Evolutionary conservation across 2,329 filamentous ascomycete genomes (phyloP).

Genomic region (Stagonosporopsis cucurbitacearum): DNA sequence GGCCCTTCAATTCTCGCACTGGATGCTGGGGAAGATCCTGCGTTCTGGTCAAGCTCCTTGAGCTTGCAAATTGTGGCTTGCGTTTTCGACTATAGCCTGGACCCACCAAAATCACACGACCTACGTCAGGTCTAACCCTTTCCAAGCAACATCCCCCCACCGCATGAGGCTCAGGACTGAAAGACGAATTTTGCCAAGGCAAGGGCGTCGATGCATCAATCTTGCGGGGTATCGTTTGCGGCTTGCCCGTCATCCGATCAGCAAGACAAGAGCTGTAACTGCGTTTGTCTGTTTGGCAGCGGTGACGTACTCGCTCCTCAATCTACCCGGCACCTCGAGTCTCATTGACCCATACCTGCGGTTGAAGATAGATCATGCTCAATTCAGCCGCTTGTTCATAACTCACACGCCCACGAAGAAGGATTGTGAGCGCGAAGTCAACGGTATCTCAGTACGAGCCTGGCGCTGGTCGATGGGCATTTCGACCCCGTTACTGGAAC

Average conservation of each 20-base stretch:
- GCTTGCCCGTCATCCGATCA: not conserved
- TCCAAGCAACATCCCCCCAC: not conserved
- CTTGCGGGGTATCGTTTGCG: not conserved
- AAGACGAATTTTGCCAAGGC: not conserved
- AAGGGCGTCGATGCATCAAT: not conserved
- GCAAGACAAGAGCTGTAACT: not conserved
- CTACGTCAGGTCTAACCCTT: not conserved
- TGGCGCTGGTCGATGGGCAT: not conserved
- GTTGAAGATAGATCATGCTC: not conserved
- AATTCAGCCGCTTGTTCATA: not conserved
- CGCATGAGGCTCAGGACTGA: not conserved
- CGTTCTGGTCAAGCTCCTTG: slow-evolving; percentile 23
- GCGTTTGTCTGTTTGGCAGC: not conserved
- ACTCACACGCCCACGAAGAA: not conserved
- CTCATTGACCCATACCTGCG: not conserved
- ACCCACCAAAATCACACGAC: not conserved
- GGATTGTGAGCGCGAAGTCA: not conserved
- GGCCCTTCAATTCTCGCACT: slow-evolving; percentile 41
- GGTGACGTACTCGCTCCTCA: not conserved
- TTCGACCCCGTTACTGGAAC: not conserved
- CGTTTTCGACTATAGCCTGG: not conserved
- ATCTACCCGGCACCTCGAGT: not conserved
- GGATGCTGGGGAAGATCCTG: slow-evolving; percentile 42
- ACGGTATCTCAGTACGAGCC: not conserved
- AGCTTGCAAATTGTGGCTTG: not conserved